These are phyloP conservation scores for Malassezia furfur DNA, from an alignment of 1,284 basidiomycete species.

Conservation along the genomic window DNA sequence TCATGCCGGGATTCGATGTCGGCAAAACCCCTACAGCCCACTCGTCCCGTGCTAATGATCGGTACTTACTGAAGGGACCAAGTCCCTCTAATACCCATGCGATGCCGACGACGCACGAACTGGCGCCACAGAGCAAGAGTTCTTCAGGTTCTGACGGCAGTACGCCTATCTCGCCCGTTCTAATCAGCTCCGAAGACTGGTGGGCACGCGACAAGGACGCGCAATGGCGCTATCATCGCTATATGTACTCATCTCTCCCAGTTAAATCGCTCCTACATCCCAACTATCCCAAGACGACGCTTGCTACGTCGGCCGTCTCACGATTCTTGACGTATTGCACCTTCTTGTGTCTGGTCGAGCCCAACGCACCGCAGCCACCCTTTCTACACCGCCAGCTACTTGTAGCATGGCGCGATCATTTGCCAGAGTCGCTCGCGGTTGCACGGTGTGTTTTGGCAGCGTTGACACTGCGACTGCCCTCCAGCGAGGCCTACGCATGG, in stretches of 20 bases:
- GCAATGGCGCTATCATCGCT: constrained; percentile 11
- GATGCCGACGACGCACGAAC: not conserved
- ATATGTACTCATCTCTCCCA: not conserved
- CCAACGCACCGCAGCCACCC: constrained; percentile 14
- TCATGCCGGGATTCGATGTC: constrained; percentile 4
- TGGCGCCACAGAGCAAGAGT: not conserved
- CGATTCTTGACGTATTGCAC: constrained; percentile 12
- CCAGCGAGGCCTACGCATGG: constrained; percentile 12
- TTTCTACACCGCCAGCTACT: constrained; percentile 16
- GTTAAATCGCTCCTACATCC: not conserved
- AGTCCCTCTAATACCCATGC: not conserved
- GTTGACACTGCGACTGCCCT: constrained; percentile 7
- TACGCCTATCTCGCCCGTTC: constrained; percentile 1
- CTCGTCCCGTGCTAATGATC: not conserved
- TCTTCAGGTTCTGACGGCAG: not conserved
- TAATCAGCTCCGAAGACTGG: constrained; percentile 10
- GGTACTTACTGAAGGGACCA: not conserved
- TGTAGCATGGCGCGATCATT: not conserved
- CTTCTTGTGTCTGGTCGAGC: constrained; percentile 10
- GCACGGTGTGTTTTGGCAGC: constrained; percentile 6
- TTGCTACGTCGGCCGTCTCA: constrained; percentile 4
- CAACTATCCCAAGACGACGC: not conserved
- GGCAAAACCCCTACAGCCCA: constrained; percentile 10
- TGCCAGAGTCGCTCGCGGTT: constrained; percentile 9
- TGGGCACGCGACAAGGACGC: constrained; percentile 1